A percentile compares a stretch with the other conserved stretches of the same genome.
Evolutionary conservation across 805 yeast genomes (phyloP).

Genomic region (Lachancea nothofagi): DNA sequence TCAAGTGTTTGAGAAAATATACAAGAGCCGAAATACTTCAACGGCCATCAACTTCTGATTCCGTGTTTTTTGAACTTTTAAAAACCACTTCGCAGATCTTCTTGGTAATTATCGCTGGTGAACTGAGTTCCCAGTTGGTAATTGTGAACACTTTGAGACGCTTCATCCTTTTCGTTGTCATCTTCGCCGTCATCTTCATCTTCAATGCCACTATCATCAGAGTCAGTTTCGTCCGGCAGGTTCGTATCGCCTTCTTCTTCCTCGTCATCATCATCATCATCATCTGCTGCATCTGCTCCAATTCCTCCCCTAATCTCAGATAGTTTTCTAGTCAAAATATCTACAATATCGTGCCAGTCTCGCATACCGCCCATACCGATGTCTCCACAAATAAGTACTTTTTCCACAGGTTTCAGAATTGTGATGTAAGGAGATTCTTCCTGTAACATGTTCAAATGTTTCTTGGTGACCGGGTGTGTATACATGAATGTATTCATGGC

Average conservation of each 20-base stretch:
- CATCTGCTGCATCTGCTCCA: conserved; percentile 26
- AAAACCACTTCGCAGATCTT: no score
- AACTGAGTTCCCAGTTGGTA: no score
- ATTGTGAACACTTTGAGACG: conserved; percentile 34
- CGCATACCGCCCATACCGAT: conserved; percentile 92
- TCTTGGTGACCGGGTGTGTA: conserved; percentile 70
- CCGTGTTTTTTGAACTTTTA: no score
- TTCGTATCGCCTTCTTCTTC: conserved; percentile 41
- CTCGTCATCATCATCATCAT: conserved; percentile 42
- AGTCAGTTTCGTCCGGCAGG: conserved; percentile 40
- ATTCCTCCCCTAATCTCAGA: conserved; percentile 26
- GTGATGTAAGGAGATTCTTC: conserved; percentile 76
- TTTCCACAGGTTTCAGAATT: conserved; percentile 72
- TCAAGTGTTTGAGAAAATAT: no score
- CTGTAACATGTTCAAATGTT: conserved; percentile 53
- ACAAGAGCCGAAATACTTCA: no score
- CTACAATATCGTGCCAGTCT: conserved; percentile 80
- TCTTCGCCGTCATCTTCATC: conserved; percentile 28
- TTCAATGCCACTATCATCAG: conserved; percentile 38
- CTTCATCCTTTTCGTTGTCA: conserved; percentile 16
- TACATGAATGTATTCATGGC: conserved; percentile 86
- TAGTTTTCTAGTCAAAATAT: conserved; percentile 41
- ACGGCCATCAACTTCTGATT: no score
- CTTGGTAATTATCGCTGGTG: no score
- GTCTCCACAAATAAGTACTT: conserved; percentile 75